phyloP scores from a whole-genome alignment of 2,329 filamentous ascomycete genomes.

The Neonectria magnoliae region DNA sequence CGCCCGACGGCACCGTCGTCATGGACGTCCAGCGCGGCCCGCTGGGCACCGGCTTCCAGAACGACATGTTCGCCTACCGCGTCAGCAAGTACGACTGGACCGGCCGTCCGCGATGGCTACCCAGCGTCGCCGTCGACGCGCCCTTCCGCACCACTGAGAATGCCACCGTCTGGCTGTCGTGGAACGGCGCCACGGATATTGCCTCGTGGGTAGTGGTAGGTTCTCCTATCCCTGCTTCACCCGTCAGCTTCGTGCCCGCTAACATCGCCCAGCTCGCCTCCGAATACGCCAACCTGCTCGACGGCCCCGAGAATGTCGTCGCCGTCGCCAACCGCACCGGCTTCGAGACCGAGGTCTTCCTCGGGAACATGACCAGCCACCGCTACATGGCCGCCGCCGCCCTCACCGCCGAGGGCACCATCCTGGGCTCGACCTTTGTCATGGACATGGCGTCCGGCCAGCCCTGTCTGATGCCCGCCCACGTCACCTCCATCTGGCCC shows the following conservation, averaged over 20 bases:
- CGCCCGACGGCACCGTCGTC: constrained; percentile 36
- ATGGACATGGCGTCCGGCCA: constrained; percentile 41
- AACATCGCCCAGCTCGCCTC: constrained; percentile 37
- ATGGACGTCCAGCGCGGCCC: constrained; percentile 42
- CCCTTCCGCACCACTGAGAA: constrained; percentile 37
- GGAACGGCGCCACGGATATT: constrained; percentile 47
- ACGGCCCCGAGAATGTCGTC: constrained; percentile 38
- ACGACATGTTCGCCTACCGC: constrained; percentile 45
- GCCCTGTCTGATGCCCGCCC: constrained; percentile 36
- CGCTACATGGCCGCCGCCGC: constrained; percentile 43
- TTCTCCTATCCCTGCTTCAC: constrained; percentile 12
- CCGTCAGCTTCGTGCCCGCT: constrained; percentile 25
- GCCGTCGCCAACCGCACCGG: constrained; percentile 38
- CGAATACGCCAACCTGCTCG: constrained; percentile 32
- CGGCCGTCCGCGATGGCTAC: constrained; percentile 43
- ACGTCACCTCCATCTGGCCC: constrained; percentile 33
- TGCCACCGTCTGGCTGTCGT: constrained; percentile 43
- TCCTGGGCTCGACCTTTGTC: constrained; percentile 42
- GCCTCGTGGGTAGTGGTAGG: constrained; percentile 43
- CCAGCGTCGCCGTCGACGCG: constrained; percentile 41
- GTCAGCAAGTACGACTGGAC: constrained; percentile 42
- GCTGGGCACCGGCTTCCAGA: constrained; percentile 32
- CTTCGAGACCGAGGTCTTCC: constrained; percentile 40
- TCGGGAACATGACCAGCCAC: constrained; percentile 25
- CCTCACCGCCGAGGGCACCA: constrained; percentile 33